Conservation (phyloP, 225 moss, liverwort and hornwort species). For the Pleurozium schreberi region DNA sequence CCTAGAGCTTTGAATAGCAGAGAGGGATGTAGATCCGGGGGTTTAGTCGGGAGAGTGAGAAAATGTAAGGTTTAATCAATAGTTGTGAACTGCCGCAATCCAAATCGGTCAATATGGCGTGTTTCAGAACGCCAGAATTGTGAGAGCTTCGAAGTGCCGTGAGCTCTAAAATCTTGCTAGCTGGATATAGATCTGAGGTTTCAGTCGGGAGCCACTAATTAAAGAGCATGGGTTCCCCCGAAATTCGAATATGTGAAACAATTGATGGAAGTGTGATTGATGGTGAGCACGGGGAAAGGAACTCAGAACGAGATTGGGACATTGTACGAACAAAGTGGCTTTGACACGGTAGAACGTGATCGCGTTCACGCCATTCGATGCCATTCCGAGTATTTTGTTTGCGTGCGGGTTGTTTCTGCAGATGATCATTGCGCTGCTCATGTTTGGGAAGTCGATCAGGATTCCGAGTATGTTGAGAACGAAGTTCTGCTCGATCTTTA, state of each 20-base stretch:
- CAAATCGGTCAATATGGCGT: background rate
- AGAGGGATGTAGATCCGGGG: background rate
- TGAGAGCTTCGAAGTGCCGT: background rate
- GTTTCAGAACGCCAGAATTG: background rate
- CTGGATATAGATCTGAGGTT: background rate
- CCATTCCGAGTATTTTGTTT: slow-evolving; percentile 25
- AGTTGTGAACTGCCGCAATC: background rate
- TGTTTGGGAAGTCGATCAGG: slow-evolving; percentile 43
- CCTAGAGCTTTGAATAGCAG: background rate
- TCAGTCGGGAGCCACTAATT: no score
- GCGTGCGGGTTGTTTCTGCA: slow-evolving; percentile 22
- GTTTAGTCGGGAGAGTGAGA: background rate
- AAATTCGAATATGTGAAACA: background rate
- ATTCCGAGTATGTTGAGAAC: slow-evolving; percentile 26
- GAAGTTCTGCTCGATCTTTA: slow-evolving; percentile 36
- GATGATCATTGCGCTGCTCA: slow-evolving; percentile 44
- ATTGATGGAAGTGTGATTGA: background rate
- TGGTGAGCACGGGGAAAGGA: background rate
- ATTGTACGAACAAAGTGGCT: background rate
- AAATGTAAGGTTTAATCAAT: background rate
- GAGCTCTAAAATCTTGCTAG: background rate
- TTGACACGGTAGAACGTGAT: background rate
- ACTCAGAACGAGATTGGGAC: background rate
- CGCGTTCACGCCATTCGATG: slow-evolving; percentile 2
- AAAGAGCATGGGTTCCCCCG: background rate